Percentiles rank a stretch among this genome's conserved stretches.
Conservation (phyloP, 192 early-diverging fungal species). For the Podila clonocystis region DNA sequence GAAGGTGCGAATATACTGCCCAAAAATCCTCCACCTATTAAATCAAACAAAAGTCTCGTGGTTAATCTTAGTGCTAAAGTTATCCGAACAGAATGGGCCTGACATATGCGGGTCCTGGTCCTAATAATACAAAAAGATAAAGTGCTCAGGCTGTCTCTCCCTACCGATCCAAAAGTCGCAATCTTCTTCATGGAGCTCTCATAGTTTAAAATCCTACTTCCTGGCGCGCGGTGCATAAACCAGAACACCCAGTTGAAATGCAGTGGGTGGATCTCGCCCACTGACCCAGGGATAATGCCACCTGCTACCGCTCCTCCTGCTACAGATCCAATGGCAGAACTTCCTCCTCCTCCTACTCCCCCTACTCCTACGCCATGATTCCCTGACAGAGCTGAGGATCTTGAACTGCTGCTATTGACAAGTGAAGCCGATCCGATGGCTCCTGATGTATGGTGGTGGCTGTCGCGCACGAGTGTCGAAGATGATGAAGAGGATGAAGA, state of each 20-base stretch:
- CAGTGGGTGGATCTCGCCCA: conserved; percentile 65
- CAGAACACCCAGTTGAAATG: conserved; percentile 90
- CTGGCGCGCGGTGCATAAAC: conserved; percentile 93
- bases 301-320: neutral
- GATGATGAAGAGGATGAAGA: neutral
- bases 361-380: too few species aligned
- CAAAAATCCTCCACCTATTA: conserved; percentile 79
- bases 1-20: conserved; percentile 81
- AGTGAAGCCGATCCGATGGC: neutral
- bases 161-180: conserved; percentile 81
- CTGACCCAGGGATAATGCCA: neutral
- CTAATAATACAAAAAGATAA: neutral
- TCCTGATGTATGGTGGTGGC: neutral
- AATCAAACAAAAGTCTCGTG: neutral
- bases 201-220: conserved; percentile 89
- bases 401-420: neutral
- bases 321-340: neutral
- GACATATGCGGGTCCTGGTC: too few species aligned
- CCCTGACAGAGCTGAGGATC: neutral
- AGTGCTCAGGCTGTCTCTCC: neutral
- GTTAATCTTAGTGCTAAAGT: too few species aligned
- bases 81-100: too few species aligned
- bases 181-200: conserved; percentile 88
- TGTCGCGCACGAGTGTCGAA: neutral
- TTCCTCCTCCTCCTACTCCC: neutral